These are phyloP conservation scores for Tulasnella sp. DNA, from an alignment of 768 basidiomycete genomes.

Conservation along the genomic window DNA sequence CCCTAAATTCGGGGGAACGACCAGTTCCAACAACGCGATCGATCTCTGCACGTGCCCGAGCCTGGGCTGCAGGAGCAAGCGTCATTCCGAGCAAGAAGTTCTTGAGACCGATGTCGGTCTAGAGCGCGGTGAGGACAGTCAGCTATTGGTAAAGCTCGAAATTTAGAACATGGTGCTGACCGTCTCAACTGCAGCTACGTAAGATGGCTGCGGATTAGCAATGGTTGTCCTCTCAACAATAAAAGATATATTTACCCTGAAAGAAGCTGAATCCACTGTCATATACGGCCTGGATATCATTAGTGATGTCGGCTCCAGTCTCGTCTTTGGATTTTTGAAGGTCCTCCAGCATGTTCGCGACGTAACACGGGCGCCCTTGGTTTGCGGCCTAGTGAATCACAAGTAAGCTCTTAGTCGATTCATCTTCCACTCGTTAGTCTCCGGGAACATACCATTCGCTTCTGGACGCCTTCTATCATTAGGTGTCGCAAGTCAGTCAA, in stretches of 20 bases:
- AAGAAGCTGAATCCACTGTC: neutral
- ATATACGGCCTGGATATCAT: neutral
- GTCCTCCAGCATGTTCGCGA: neutral
- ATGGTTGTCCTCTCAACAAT: no score
- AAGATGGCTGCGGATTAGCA: neutral
- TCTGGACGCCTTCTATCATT: neutral
- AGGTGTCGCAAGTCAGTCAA: neutral
- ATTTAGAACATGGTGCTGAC: neutral
- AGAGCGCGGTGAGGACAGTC: neutral
- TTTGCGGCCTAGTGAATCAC: neutral
- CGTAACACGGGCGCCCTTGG: neutral
- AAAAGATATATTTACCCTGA: neutral
- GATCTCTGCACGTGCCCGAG: neutral
- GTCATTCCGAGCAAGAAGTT: neutral
- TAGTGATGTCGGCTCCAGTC: neutral
- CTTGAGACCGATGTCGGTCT: neutral
- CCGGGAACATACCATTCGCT: neutral
- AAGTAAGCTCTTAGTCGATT: neutral
- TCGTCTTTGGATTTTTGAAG: neutral
- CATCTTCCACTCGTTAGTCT: no score
- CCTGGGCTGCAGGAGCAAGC: neutral
- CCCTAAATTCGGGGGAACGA: neutral
- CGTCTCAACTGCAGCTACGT: neutral
- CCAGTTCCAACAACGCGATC: neutral
- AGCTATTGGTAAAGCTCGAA: neutral